Evolutionary conservation across 352 stramenopile genomes (phyloP), one percentile per base, ranked within the genome.

Genomic region (Globisporangium rhizosaccharum): DNA sequence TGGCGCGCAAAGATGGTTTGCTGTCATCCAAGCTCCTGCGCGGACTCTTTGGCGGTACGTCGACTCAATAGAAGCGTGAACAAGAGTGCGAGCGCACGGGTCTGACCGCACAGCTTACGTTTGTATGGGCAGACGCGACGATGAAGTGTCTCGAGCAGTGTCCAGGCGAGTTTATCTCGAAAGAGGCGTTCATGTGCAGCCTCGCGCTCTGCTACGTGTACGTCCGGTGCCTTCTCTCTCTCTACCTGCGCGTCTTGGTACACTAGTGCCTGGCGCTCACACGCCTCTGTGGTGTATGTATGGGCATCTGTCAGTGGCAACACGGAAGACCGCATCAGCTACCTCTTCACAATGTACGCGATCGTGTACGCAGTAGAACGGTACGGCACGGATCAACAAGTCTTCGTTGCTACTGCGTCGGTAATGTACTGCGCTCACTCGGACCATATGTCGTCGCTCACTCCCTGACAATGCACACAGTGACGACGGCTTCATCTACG

Each of bases 261-360:
- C 26, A 28, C 28, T 6, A 17, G 4, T 45, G 10, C 20, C 36
- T 46, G 10, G 26, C 5, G 8, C n/a, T 53, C n/a, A 28, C 10
- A 18, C 36, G 6, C 5, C 25, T 1, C 17, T 61, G 12, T 3
- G 37, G 18, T 25, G 42, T 51, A 36, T 51, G 36, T 55, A 33
- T 60, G 55, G 28, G 28, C 28, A 33, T 62, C 37, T 56, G 20
- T 47, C 59, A 94, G 85, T 67, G 85, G 85, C 52, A 92, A 91
- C 66, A 92, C 82, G 39, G 85, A 94, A 59, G 85, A 94, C 66
- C 79, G 84, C n/a, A 88, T 94, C 61, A 86, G 78, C 67, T 94
- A 92, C 65, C 76, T 94, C 25, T 94, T 94, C 58, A 82, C 68
- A 23, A 94, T 94, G 85, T 92, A 92, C 70, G 79, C 73, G 51